Base-by-base conservation (phyloP, 331 rosid species). In the Telfairia occidentalis region DNA sequence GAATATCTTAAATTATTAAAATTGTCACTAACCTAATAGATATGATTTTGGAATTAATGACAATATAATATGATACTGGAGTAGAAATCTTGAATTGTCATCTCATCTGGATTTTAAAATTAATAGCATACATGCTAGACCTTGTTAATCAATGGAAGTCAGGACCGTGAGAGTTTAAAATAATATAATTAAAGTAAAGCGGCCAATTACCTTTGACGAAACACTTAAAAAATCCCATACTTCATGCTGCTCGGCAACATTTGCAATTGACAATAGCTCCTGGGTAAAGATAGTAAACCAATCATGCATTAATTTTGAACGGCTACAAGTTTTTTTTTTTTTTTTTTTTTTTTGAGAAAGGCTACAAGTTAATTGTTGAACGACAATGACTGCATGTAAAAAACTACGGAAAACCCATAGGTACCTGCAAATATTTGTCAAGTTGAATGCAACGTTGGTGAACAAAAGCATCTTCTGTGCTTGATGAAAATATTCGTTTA, bases 381-480 rank as follows among this genome's bases (percentile, higher is more conserved):
- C 67, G 30, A 34, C 21, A 40, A 59, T 24, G 30, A 52, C 1
- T 75, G 57, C 38, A 57, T 13, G 29, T 40, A 26, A 10, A 13
- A 30, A 18, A 53, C n/a, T 52, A 9, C 24, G 64, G 32, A 74
- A 70, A 55, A 52, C 52, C 42, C 80, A 77, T 40, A 61, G 73
- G 59, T 75, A 95, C 99, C 86, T 84, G 97, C 81, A 95, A 95
- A 90, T 90, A 95, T 87, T 81, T 95, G 81, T 92, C 97, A 48
- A 95, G 97, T 79, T 87, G 99, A 81, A 92, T 84, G 88, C 99
- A 92, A 18, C 97, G 92, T 84, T 87, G 92, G 84, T 90, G 97
- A 81, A 95, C 99, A 86, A 95, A 95, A 81, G 99, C 80, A 71
- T 95, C 99, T 85, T 95, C 99, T 38, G 99, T 95, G 87, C 86